A percentile compares a stretch with the other conserved stretches of the same genome.
Conservation (phyloP, 2,329 filamentous ascomycete genomes). For the Fusarium austroafricanum region DNA sequence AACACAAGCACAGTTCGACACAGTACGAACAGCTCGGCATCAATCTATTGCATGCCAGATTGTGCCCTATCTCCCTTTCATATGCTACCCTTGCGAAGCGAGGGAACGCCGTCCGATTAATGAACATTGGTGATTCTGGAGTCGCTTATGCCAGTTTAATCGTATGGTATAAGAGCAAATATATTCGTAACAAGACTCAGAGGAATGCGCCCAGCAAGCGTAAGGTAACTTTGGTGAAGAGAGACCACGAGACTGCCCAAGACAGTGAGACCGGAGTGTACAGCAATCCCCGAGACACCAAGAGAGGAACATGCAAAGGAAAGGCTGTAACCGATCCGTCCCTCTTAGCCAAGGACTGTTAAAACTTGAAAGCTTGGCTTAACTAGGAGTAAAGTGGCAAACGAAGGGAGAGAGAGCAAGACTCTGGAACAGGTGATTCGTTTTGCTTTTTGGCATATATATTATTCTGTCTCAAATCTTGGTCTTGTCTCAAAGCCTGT, state of each 20-base stretch:
- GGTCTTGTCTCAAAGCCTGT: background rate
- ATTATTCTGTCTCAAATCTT: background rate
- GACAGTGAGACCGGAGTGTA: background rate
- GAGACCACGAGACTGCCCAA: background rate
- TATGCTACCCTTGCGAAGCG: background rate
- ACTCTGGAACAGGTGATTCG: background rate
- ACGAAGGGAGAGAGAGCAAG: constrained; percentile 8
- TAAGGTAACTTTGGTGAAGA: background rate
- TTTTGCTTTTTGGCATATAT: constrained; percentile 4
- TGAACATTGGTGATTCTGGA: background rate
- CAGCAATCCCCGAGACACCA: background rate
- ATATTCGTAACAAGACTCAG: background rate
- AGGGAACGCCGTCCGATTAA: background rate
- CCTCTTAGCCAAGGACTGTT: background rate
- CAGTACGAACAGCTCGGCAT: background rate
- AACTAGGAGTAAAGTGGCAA: background rate
- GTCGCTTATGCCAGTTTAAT: background rate
- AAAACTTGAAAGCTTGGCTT: background rate
- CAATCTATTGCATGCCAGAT: background rate
- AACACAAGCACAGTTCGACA: background rate
- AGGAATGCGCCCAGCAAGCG: background rate
- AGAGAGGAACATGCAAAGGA: background rate
- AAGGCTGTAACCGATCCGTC: background rate
- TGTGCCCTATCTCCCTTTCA: background rate
- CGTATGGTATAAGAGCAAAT: background rate